Evolutionary conservation across 2,329 filamentous ascomycete genomes (phyloP).

Genomic region (Rasamsonia emersonii): DNA sequence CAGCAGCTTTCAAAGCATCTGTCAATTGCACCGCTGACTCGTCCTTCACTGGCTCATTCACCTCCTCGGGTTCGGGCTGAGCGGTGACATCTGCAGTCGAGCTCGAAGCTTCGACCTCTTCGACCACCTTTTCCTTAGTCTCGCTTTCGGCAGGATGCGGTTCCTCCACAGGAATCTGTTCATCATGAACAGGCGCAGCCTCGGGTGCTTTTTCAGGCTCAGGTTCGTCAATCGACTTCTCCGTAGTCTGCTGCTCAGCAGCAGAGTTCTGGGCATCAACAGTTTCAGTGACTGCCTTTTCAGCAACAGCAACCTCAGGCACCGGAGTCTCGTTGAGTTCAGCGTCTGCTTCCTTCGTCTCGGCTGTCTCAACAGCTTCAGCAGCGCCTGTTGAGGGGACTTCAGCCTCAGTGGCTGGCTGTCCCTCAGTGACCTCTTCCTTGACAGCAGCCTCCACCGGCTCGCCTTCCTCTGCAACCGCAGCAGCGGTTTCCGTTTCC

Average conservation of each 20-base stretch:
- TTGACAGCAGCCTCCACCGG: not conserved
- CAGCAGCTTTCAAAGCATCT: constrained; percentile 2
- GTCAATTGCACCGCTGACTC: not conserved
- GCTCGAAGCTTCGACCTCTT: too few relatives aligned
- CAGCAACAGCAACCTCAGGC: not conserved
- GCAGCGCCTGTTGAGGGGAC: too few relatives aligned
- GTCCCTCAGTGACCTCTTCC: not conserved
- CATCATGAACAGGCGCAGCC: too few relatives aligned
- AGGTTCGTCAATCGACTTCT: not conserved
- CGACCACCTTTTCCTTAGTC: constrained; percentile 2
- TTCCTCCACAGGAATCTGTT: too few relatives aligned
- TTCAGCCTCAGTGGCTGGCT: constrained; percentile 7
- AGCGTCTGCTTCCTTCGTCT: too few relatives aligned
- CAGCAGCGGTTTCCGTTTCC: not conserved
- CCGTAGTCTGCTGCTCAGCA: not conserved
- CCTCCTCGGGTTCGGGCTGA: too few relatives aligned
- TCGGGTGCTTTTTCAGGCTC: constrained; percentile 1
- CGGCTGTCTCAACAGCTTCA: not conserved
- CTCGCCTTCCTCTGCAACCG: not conserved
- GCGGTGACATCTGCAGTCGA: too few relatives aligned
- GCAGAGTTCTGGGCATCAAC: not conserved
- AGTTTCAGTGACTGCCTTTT: not conserved
- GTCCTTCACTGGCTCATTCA: constrained; percentile 1
- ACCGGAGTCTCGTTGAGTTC: too few relatives aligned
- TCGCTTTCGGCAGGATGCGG: too few relatives aligned